phyloP scores from a whole-genome alignment of 75 land plant species.

The Pinus albicaulis region DNA sequence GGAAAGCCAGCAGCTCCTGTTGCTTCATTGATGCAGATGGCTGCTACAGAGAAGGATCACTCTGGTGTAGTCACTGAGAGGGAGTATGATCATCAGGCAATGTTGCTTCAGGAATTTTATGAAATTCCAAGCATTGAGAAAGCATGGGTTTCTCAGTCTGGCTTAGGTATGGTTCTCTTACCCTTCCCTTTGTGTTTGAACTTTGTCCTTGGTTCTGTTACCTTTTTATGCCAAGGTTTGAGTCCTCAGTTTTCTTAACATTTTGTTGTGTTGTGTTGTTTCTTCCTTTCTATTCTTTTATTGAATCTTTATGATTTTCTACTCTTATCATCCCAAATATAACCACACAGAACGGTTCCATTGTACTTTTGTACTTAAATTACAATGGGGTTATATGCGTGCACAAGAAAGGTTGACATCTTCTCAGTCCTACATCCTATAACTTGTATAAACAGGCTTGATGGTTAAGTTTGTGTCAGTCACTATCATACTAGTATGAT shows the following conservation, averaged over 20 bases:
- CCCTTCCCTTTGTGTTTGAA: neutral
- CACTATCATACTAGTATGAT: neutral
- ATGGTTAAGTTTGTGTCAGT: conserved; percentile 3
- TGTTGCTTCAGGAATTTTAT: conserved; percentile 75
- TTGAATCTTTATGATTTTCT: neutral
- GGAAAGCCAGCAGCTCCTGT: neutral
- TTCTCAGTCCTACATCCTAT: neutral
- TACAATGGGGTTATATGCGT: conserved; percentile 7
- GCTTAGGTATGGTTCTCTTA: conserved; percentile 32
- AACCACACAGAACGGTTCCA: neutral
- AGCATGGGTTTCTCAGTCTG: conserved; percentile 77
- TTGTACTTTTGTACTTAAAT: neutral
- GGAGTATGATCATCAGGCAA: conserved; percentile 55
- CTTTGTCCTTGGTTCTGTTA: neutral
- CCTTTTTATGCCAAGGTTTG: neutral
- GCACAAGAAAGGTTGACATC: neutral
- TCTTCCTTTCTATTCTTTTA: neutral
- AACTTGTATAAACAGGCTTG: neutral
- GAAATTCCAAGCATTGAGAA: conserved; percentile 76
- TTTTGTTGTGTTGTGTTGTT: neutral
- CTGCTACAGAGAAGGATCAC: neutral
- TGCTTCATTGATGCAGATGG: conserved; percentile 3
- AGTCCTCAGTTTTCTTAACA: neutral
- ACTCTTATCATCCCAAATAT: too few relatives aligned
- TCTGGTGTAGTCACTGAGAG: conserved; percentile 18